Conservation (phyloP, 345 rosid species). For the Lepidium africanum region DNA sequence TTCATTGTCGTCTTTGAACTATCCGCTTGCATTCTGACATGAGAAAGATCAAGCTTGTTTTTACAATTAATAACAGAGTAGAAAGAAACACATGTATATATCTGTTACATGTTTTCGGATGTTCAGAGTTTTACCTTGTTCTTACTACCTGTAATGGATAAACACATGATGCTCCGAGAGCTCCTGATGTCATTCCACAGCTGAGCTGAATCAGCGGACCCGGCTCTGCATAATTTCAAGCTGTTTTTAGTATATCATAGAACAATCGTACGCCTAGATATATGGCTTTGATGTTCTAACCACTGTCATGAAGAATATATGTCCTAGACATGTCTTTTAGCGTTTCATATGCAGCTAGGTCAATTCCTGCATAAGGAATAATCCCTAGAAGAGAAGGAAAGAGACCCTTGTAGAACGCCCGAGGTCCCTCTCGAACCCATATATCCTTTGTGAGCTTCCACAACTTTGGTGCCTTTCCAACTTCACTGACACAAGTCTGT, state of each 20-base stretch:
- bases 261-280: not conserved
- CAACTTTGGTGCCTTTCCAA: conserved; percentile 65
- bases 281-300: conserved; percentile 28
- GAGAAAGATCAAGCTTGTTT: not conserved
- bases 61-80: not conserved
- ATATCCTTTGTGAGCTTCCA: conserved; percentile 68
- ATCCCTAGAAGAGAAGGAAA: conserved; percentile 97
- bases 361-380: conserved; percentile 94
- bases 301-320: conserved; percentile 67
- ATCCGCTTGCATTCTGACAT: conserved; percentile 91
- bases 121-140: conserved; percentile 54
- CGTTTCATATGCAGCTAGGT: conserved; percentile 91
- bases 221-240: conserved; percentile 45
- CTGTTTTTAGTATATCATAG: not conserved
- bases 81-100: not conserved
- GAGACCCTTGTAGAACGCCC: conserved; percentile 93
- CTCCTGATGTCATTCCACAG: conserved; percentile 90
- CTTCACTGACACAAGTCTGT: conserved; percentile 62
- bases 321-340: conserved; percentile 83
- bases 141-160: conserved; percentile 97
- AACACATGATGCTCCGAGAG: conserved; percentile 89
- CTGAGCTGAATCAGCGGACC: conserved; percentile 88
- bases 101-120: not conserved
- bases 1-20: conserved; percentile 52
- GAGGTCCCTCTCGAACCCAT: conserved; percentile 87